A percentile compares a stretch with the other conserved stretches of the same genome.
These are phyloP conservation scores for Penicillium maclennaniae DNA, from an alignment of 495 filamentous ascomycete species.

Conservation along the genomic window DNA sequence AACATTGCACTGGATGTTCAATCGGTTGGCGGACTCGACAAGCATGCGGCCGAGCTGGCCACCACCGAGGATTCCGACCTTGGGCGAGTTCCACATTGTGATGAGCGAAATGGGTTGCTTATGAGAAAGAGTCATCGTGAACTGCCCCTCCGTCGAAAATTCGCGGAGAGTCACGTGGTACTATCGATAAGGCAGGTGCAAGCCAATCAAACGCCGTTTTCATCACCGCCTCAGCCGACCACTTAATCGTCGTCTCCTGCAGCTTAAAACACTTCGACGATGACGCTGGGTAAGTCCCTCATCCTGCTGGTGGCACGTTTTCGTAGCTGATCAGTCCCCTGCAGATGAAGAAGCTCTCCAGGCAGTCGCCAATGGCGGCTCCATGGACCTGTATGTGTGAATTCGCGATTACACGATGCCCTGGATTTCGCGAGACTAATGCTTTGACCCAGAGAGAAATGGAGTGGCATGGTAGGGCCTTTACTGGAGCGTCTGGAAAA, in stretches of 20 bases:
- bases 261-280: constrained; percentile 20
- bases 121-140: constrained; percentile 14
- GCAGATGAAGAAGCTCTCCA: constrained; percentile 61
- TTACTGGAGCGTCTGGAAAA: constrained; percentile 52
- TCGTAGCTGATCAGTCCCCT: constrained; percentile 2
- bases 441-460: constrained; percentile 44
- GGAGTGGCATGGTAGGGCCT: constrained; percentile 49
- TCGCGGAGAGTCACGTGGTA: constrained; percentile 27
- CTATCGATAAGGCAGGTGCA: constrained; percentile 24
- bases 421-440: constrained; percentile 25
- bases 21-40: constrained; percentile 81
- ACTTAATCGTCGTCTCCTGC: constrained; percentile 15
- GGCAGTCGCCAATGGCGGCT: constrained; percentile 59
- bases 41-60: constrained; percentile 95
- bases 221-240: constrained; percentile 16
- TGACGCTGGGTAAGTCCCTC: constrained; percentile 37
- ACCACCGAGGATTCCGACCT: constrained; percentile 65
- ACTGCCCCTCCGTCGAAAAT: constrained; percentile 35
- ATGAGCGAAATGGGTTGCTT: constrained; percentile 3
- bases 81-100: constrained; percentile 47
- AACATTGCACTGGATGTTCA: constrained; percentile 75
- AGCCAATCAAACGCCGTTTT: constrained; percentile 19
- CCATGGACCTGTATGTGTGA: constrained; percentile 62
- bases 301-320: not conserved
- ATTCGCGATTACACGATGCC: not conserved